These are phyloP conservation scores for Monascus ruber DNA, from an alignment of 2,329 filamentous ascomycete species.

Conservation along the genomic window DNA sequence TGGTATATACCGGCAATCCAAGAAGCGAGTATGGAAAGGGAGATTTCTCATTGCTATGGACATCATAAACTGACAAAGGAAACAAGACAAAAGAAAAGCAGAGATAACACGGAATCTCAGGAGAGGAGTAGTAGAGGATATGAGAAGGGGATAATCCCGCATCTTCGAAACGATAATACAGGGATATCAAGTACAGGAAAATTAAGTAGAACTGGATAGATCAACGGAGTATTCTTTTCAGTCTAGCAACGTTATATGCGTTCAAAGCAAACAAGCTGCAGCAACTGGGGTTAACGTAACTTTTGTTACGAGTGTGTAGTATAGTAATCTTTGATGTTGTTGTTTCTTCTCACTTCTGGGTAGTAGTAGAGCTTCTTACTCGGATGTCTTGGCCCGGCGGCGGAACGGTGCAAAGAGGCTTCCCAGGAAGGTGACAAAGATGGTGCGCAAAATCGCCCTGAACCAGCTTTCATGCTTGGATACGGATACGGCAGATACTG, in stretches of 20 bases:
- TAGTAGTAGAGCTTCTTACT: slow-evolving; percentile 10
- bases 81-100: slow-evolving; percentile 4
- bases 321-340: slow-evolving; percentile 1
- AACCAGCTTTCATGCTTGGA: slow-evolving; percentile 30
- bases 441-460: slow-evolving; percentile 28
- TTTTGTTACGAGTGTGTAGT: slow-evolving; percentile 17
- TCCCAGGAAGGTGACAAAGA: slow-evolving; percentile 31
- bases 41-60: background rate
- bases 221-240: background rate
- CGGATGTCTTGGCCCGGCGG: slow-evolving; percentile 18
- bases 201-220: slow-evolving; percentile 11
- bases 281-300: slow-evolving; percentile 18
- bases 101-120: slow-evolving; percentile 6
- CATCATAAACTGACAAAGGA: background rate
- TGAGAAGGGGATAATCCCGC: slow-evolving; percentile 3
- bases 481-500: slow-evolving; percentile 28
- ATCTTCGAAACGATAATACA: slow-evolving; percentile 3
- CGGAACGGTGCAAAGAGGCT: slow-evolving; percentile 29
- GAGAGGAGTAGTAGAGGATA: too few species aligned
- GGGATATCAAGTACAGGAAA: slow-evolving; percentile 26
- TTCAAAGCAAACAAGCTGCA: slow-evolving; percentile 19
- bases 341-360: slow-evolving; percentile 1
- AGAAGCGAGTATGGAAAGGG: background rate
- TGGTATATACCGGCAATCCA: background rate
- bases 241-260: slow-evolving; percentile 7